Conservation (phyloP, 176 grass and related monocot genomes). For the Zoysia japonica region DNA sequence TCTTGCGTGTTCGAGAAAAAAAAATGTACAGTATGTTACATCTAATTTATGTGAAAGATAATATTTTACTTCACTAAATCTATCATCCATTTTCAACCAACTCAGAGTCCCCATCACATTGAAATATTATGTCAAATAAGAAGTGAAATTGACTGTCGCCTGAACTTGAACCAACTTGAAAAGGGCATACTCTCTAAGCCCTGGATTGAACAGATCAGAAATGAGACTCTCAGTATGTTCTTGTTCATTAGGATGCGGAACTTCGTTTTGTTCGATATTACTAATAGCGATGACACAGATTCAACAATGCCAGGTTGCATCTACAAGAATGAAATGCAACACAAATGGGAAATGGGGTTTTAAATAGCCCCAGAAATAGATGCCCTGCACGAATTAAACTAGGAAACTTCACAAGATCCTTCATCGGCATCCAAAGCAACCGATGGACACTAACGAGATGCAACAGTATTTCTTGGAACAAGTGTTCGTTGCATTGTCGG, state of each 20-base stretch:
- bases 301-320: not conserved
- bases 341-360: not conserved
- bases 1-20: too few species aligned
- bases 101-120: not conserved
- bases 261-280: not conserved
- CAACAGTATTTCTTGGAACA: not conserved
- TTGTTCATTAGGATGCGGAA: not conserved
- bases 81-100: conserved; percentile 6
- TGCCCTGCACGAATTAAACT: not conserved
- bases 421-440: conserved; percentile 14
- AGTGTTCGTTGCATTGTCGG: not conserved
- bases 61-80: not conserved
- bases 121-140: not conserved
- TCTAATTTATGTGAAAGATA: not conserved
- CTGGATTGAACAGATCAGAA: conserved; percentile 17
- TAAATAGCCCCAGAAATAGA: conserved; percentile 12
- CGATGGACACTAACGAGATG: not conserved
- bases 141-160: not conserved
- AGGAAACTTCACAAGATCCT: conserved; percentile 19
- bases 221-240: conserved; percentile 9
- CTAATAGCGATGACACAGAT: not conserved
- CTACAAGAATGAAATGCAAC: not conserved
- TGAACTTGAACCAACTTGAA: conserved; percentile 15
- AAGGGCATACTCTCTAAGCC: not conserved
- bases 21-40: not conserved